Base-by-base conservation (phyloP, 2,329 filamentous ascomycete genomes). In the Claviceps spartinae region DNA sequence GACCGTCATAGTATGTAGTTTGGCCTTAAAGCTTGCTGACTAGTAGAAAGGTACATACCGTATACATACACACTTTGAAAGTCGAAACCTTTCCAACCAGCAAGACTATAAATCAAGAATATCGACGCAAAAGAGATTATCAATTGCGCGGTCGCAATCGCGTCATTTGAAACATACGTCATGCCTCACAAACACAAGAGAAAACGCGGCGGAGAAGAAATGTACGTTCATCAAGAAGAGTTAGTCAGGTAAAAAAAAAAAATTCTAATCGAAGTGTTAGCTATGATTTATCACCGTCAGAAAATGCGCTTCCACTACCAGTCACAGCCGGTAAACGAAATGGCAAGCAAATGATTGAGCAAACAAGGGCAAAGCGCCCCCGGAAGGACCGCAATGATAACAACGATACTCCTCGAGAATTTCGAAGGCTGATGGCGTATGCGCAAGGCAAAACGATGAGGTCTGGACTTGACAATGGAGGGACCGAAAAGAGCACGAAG, bases 141-240 rank as follows among this genome's bases (percentile, higher is more conserved):
- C 5, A 30, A 30, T 9, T 8, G 26, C 26, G 26, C 26, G 26
- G 45, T 51, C 49, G 7, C 34, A 54, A 49, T 38, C 41, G 20
- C 51, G 49, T 43, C 53, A 57, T 38, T 11, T 42, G n/a, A 36
- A 24, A 40, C 5, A 34, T 34, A 40, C 11, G 26, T 13, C 24
- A 94, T 94, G 88, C 88, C 88, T 66, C 87, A 91, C 71, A 94
- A 94, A 70, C 88, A 94, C 66, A 91, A 85, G 56, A 77, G 86
- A 54, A 69, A 69, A 58, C 78, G 79, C 52, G 74, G 73, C 49
- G 77, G 82, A 54, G 70, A 72, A 48, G 72, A 72, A 16, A 71
- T 72, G 82, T 83, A 65, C 58, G 72, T 63, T 30, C 45, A 6
- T 30, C 16, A 30, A 20, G 9, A 7, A 26, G 4, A 14, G 2